phyloP scores from a whole-genome alignment of 768 basidiomycete species.

The Atractiella rhizophila region DNA sequence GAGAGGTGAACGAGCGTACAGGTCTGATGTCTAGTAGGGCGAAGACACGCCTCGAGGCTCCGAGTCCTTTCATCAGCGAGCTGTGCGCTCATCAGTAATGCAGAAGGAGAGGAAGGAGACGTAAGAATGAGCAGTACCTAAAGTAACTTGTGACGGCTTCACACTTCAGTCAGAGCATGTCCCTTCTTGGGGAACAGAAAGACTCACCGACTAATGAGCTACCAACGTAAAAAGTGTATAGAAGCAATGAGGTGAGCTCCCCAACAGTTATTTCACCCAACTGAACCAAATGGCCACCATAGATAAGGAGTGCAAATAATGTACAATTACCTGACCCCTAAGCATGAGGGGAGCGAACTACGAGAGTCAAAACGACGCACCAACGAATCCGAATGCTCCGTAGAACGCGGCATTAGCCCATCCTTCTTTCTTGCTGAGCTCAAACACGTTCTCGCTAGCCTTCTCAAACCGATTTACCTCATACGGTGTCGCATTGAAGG shows the following conservation, averaged over 20 bases:
- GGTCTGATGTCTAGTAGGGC: constrained; percentile 43
- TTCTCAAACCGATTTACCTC: constrained; percentile 55
- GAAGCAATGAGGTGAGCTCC: constrained; percentile 60
- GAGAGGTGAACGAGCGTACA: not conserved
- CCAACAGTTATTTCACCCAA: constrained; percentile 70
- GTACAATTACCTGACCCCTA: constrained; percentile 83
- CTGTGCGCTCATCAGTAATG: no score
- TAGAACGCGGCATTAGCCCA: constrained; percentile 57
- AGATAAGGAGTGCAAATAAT: constrained; percentile 61
- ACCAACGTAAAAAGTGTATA: constrained; percentile 80
- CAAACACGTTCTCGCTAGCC: constrained; percentile 34
- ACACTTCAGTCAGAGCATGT: constrained; percentile 6
- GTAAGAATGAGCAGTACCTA: constrained; percentile 8
- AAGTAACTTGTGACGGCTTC: not conserved
- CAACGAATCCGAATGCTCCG: constrained; percentile 27
- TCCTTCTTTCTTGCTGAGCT: constrained; percentile 60
- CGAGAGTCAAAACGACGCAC: not conserved
- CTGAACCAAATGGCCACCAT: constrained; percentile 79
- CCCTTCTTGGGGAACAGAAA: no score
- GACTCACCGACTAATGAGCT: constrained; percentile 10
- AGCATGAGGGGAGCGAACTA: constrained; percentile 29
- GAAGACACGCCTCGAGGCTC: constrained; percentile 79
- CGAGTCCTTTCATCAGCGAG: constrained; percentile 94
- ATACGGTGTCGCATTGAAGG: constrained; percentile 55
- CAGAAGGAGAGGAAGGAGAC: constrained; percentile 23